Base-by-base conservation (phyloP, 768 basidiomycete species). In the Amanita inopinata region DNA sequence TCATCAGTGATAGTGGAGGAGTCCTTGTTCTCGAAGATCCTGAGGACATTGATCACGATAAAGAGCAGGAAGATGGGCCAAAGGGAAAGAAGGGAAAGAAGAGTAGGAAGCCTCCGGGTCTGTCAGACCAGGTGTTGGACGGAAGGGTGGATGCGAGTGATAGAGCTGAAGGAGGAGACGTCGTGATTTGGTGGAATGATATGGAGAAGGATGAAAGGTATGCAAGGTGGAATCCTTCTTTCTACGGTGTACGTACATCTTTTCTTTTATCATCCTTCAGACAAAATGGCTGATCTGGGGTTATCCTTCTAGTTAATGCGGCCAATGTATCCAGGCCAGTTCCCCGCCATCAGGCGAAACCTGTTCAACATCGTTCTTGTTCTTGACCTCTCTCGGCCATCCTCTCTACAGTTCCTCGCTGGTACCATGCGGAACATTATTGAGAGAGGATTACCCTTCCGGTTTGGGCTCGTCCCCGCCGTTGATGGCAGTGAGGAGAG, bases 61-160 rank as follows among this genome's bases (percentile, higher is more conserved):
- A 28, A 28, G 27, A 28, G 27, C 65, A 73, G 7, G 0, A 64
- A 62, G 7, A 67, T 92, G 70, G 70, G 1, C 56, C 59, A 1
- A 61, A 74, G 1, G 73, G 78, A 45, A 63, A 63, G n/a, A 70
- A 65, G 28, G 62, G 60, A 10, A 71, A 32, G 11, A 37, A 14
- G 27, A 31, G 14, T 11, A 30, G 14, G 27, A 19, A 24, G 32
- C 41, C n/a, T n/a, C n/a, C n/a, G 10, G 10, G 2, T n/a, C 18
- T 14, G 17, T 25, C n/a, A 9, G 41, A 43, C 10, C 23, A 33
- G 25, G 65, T 69, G 3, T 51, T 76, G 39, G 83, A 86, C 41
- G 87, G 82, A 0, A 50, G 96, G n/a, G 83, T 94, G 45, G 96
- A 98, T 59, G 83, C 91, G 1, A 90, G 85, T 45, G 94, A 99